A percentile compares a stretch with the other conserved stretches of the same genome.
Conservation (phyloP, 495 filamentous ascomycete species). For the Aspergillus cristatus region DNA sequence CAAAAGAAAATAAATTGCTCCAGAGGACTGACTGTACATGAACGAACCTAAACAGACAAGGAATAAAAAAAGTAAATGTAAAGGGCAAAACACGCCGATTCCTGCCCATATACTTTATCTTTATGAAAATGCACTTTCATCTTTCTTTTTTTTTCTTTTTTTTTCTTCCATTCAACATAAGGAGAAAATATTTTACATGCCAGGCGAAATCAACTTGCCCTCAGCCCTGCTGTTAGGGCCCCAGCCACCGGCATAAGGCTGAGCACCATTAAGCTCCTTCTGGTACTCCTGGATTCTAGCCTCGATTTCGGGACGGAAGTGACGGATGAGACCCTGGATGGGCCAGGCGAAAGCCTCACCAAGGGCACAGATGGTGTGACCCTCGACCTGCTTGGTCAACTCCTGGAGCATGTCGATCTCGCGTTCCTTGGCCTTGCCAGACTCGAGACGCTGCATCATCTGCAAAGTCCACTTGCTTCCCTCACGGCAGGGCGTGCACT, state of each 20-base stretch:
- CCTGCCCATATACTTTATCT: not conserved
- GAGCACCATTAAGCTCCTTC: conserved; percentile 49
- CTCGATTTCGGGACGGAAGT: conserved; percentile 94
- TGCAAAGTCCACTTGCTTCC: conserved; percentile 97
- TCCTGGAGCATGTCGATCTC: conserved; percentile 99
- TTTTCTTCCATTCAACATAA: conserved; percentile 1
- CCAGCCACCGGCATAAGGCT: conserved; percentile 83
- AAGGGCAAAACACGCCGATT: not conserved
- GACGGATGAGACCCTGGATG: conserved; percentile 92
- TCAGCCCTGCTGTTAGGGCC: conserved; percentile 60
- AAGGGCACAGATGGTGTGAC: conserved; percentile 95
- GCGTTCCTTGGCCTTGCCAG: conserved; percentile 72
- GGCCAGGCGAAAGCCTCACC: conserved; percentile 99
- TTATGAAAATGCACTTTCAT: conserved; percentile 1
- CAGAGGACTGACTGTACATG: conserved; percentile 22
- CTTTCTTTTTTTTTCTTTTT: conserved; percentile 5
- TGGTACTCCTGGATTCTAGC: conserved; percentile 71
- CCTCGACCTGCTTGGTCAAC: conserved; percentile 97
- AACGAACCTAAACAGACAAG: conserved; percentile 10
- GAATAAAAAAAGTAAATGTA: conserved; percentile 3
- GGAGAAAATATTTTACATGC: conserved; percentile 41
- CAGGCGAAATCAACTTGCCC: conserved; percentile 80
- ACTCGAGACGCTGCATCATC: conserved; percentile 95
- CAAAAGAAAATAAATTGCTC: conserved; percentile 17
- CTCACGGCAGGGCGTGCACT: conserved; percentile 97